Evolutionary conservation across 768 basidiomycete genomes (phyloP).

Genomic region (Lentinula lateritia): DNA sequence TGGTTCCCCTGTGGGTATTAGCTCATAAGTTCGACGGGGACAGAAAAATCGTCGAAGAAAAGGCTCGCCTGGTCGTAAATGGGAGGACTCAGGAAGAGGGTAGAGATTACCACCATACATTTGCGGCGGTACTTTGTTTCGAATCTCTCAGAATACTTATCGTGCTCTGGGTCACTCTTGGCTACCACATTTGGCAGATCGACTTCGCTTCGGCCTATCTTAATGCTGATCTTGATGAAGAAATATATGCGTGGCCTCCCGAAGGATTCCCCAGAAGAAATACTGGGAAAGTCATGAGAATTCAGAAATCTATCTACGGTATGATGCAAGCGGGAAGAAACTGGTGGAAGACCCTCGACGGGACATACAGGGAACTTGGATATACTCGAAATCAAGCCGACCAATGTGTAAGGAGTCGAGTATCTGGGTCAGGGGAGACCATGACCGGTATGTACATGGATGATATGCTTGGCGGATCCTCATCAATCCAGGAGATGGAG

Average conservation of each 20-base stretch:
- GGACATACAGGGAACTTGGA: neutral
- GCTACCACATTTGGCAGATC: conserved; percentile 4
- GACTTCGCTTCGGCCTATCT: conserved; percentile 3
- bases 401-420: neutral
- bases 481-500: neutral
- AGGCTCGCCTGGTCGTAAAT: conserved; percentile 18
- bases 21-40: no score
- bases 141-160: conserved; percentile 14
- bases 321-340: conserved; percentile 3
- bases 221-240: neutral
- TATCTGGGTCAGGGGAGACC: neutral
- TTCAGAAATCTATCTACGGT: conserved; percentile 1
- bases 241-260: neutral
- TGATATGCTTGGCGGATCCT: conserved; percentile 2
- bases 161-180: conserved; percentile 6
- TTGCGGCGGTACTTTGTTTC: conserved; percentile 14
- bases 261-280: no score
- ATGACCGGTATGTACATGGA: conserved; percentile 5
- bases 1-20: no score
- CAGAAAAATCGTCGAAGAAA: no score
- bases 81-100: conserved; percentile 28
- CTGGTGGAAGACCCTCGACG: conserved; percentile 1
- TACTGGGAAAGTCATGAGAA: neutral
- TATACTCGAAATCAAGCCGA: neutral
- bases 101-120: conserved; percentile 26